A percentile compares a stretch with the other conserved stretches of the same genome.
Conservation (phyloP, 148 eudicot genomes). For the Diospyros kaki region DNA sequence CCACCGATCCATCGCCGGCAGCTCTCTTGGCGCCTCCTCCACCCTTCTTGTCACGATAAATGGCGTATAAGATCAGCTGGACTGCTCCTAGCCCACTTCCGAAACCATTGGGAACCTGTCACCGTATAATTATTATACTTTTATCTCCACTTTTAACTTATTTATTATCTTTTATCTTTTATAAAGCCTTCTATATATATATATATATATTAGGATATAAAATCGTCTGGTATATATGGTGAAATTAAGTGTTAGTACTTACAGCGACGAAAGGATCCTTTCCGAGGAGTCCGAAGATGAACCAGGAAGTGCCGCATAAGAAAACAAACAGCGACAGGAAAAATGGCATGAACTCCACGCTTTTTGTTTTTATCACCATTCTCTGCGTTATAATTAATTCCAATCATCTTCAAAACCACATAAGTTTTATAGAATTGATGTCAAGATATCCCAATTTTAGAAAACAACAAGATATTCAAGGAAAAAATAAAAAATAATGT, state of each 20-base stretch:
- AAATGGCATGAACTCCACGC: conserved; percentile 88
- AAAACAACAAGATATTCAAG: too few relatives aligned
- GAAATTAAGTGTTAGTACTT: conserved; percentile 24
- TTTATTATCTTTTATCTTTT: too few relatives aligned
- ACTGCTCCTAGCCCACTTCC: conserved; percentile 57
- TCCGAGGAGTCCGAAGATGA: conserved; percentile 68
- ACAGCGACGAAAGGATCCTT: conserved; percentile 63
- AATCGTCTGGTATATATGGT: too few relatives aligned
- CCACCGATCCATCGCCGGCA: conserved; percentile 25
- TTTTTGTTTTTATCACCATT: conserved; percentile 63
- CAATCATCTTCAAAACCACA: too few relatives aligned
- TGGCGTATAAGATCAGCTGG: conserved; percentile 55
- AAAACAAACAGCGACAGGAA: conserved; percentile 63
- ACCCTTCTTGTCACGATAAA: conserved; percentile 40
- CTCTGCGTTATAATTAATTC: conserved; percentile 33
- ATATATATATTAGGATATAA: too few relatives aligned
- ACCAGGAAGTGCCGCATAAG: conserved; percentile 80
- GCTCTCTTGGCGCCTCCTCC: conserved; percentile 23
- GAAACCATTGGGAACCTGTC: conserved; percentile 48
- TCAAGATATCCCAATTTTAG: too few relatives aligned
- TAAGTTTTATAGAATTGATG: too few relatives aligned
- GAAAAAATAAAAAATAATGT: too few relatives aligned
- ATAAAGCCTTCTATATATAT: too few relatives aligned
- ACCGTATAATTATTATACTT: too few relatives aligned
- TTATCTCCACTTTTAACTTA: too few relatives aligned